A percentile compares a stretch with the other conserved stretches of the same genome.
Conservation (phyloP, 2,329 filamentous ascomycete species). For the Hypoxylon sp. region DNA sequence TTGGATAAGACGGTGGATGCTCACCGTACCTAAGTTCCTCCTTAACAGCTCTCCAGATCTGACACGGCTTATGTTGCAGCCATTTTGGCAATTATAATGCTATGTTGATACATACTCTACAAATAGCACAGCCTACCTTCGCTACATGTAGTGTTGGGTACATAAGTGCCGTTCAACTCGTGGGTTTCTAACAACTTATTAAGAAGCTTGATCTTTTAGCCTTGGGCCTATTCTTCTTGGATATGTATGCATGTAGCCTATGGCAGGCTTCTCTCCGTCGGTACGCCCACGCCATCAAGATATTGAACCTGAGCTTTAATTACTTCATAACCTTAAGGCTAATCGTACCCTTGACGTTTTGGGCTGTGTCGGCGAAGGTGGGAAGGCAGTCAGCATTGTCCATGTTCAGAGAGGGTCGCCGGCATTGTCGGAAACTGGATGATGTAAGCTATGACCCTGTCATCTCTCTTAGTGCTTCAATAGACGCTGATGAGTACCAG, state of each 20-base stretch:
- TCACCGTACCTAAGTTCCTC: slow-evolving; percentile 19
- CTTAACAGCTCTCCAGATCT: slow-evolving; percentile 29
- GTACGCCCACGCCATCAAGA: slow-evolving; percentile 28
- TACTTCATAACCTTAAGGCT: slow-evolving; percentile 19
- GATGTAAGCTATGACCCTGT: not conserved
- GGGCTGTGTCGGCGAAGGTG: slow-evolving; percentile 18
- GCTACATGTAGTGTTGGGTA: slow-evolving; percentile 25
- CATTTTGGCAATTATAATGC: slow-evolving; percentile 10
- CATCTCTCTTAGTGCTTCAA: slow-evolving; percentile 10
- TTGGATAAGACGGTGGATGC: slow-evolving; percentile 27
- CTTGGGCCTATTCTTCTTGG: slow-evolving; percentile 40
- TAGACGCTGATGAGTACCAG: slow-evolving; percentile 5
- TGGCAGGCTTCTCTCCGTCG: slow-evolving; percentile 26
- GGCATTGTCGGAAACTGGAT: slow-evolving; percentile 12
- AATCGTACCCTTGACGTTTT: slow-evolving; percentile 22
- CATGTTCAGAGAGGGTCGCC: slow-evolving; percentile 14
- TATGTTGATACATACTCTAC: slow-evolving; percentile 30
- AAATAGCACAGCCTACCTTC: slow-evolving; percentile 37
- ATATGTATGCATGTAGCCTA: slow-evolving; percentile 38
- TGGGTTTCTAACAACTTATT: slow-evolving; percentile 45
- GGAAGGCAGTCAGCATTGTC: slow-evolving; percentile 13
- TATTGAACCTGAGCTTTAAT: slow-evolving; percentile 33
- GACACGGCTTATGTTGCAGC: slow-evolving; percentile 9
- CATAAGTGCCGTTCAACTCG: slow-evolving; percentile 38
- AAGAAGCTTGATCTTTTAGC: slow-evolving; percentile 45